These are phyloP conservation scores for Xylona heveae DNA, from an alignment of 495 filamentous ascomycete genomes.

Conservation along the genomic window DNA sequence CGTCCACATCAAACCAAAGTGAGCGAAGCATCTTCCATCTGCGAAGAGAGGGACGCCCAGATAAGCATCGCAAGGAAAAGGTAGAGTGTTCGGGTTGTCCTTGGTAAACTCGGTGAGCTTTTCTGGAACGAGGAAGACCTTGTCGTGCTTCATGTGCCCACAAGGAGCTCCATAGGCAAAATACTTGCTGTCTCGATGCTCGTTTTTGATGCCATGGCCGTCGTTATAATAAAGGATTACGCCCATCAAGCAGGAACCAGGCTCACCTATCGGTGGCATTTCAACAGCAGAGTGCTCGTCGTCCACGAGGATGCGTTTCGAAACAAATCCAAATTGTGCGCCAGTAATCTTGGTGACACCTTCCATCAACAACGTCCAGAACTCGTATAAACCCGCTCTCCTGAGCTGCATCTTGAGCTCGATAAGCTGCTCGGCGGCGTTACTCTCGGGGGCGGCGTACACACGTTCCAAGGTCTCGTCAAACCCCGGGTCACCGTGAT, in stretches of 20 bases:
- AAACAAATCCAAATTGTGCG: constrained; percentile 52
- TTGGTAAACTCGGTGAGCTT: constrained; percentile 33
- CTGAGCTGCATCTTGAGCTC: constrained; percentile 37
- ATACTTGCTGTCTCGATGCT: constrained; percentile 39
- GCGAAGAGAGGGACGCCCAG: constrained; percentile 51
- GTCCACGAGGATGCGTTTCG: constrained; percentile 38
- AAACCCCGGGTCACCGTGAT: constrained; percentile 28
- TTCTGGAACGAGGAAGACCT: constrained; percentile 51
- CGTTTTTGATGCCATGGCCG: constrained; percentile 28
- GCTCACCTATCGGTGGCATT: constrained; percentile 33
- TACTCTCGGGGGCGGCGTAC: constrained; percentile 31
- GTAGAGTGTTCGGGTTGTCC: constrained; percentile 37
- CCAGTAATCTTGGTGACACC: constrained; percentile 39
- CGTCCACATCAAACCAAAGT: constrained; percentile 62
- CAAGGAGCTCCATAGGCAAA: constrained; percentile 41
- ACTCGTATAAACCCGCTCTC: constrained; percentile 31
- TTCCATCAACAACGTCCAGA: constrained; percentile 48
- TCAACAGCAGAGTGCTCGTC: constrained; percentile 33
- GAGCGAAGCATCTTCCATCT: constrained; percentile 46
- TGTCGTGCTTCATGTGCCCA: constrained; percentile 51
- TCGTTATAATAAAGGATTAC: constrained; percentile 51
- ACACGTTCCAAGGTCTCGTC: constrained; percentile 21
- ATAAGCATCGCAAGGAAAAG: constrained; percentile 44
- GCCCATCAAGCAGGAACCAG: constrained; percentile 41
- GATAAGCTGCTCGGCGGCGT: constrained; percentile 39